Percentiles rank a stretch among this genome's conserved stretches.
These are phyloP conservation scores for Lipomyces sp. DNA, from an alignment of 805 yeast species.

Conservation along the genomic window DNA sequence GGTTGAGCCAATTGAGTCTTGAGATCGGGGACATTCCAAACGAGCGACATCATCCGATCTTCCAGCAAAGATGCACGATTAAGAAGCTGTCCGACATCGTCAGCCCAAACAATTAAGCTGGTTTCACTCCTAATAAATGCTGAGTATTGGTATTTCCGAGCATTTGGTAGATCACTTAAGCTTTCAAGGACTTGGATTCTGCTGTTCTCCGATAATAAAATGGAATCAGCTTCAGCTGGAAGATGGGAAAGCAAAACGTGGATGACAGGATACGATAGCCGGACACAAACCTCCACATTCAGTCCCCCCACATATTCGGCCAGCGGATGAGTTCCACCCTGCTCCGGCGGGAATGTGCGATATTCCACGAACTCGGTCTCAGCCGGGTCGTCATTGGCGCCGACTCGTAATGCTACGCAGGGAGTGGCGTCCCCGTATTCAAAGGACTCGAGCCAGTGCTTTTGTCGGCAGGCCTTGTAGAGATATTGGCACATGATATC, in stretches of 20 bases:
- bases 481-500: slow-evolving; percentile 32
- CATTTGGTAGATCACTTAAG: slow-evolving; percentile 30
- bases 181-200: slow-evolving; percentile 30
- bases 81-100: slow-evolving; percentile 17
- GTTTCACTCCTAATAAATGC: slow-evolving; percentile 28
- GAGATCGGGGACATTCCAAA: slow-evolving; percentile 23
- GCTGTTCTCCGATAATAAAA: slow-evolving; percentile 25
- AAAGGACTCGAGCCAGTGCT: slow-evolving; percentile 27
- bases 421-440: slow-evolving; percentile 9
- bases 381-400: background rate
- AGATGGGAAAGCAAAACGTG: slow-evolving; percentile 22
- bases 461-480: slow-evolving; percentile 22
- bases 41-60: slow-evolving; percentile 28
- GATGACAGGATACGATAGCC: slow-evolving; percentile 23
- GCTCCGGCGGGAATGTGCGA: slow-evolving; percentile 19
- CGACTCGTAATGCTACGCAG: slow-evolving; percentile 21
- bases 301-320: slow-evolving; percentile 24
- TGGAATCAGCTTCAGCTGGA: slow-evolving; percentile 16
- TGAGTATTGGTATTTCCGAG: slow-evolving; percentile 27
- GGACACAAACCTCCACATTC: slow-evolving; percentile 26
- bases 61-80: slow-evolving; percentile 21
- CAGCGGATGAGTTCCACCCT: background rate
- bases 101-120: slow-evolving; percentile 30
- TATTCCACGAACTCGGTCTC: slow-evolving; percentile 10
- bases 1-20: slow-evolving; percentile 13